Conservation (phyloP, 139 green algal genomes). For the Eudorina sp. region DNA sequence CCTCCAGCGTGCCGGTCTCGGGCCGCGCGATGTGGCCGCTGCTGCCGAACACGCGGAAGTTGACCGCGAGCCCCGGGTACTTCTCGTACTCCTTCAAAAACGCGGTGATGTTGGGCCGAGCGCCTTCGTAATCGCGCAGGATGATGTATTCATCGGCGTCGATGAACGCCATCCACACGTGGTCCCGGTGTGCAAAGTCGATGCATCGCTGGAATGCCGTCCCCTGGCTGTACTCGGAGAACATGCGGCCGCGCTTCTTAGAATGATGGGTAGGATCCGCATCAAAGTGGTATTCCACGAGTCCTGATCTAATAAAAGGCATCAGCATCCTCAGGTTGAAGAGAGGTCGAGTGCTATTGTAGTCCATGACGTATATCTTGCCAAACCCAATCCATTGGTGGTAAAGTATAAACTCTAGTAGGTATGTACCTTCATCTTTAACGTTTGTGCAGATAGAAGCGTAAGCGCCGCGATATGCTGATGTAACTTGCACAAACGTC, state of each 20-base stretch:
- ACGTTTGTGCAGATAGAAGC: slow-evolving; percentile 38
- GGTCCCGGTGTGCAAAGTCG: slow-evolving; percentile 36
- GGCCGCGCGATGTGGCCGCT: slow-evolving; percentile 53
- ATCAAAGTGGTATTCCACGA: slow-evolving; percentile 46
- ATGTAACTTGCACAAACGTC: background rate
- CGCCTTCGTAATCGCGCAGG: background rate
- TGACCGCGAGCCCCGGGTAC: slow-evolving; percentile 61
- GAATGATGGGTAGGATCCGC: slow-evolving; percentile 27
- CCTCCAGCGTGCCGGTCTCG: slow-evolving; percentile 38
- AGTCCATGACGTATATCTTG: slow-evolving; percentile 49
- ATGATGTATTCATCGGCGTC: slow-evolving; percentile 72
- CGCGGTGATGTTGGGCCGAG: slow-evolving; percentile 41
- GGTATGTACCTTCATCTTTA: slow-evolving; percentile 36
- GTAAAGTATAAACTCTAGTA: slow-evolving; percentile 45
- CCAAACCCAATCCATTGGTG: slow-evolving; percentile 41
- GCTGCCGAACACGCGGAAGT: slow-evolving; percentile 65
- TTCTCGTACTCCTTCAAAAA: slow-evolving; percentile 60
- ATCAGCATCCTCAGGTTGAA: slow-evolving; percentile 25
- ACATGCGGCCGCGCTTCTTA: background rate
- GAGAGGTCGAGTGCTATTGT: slow-evolving; percentile 1
- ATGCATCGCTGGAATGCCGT: slow-evolving; percentile 46
- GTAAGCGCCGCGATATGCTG: slow-evolving; percentile 2
- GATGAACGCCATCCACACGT: slow-evolving; percentile 70
- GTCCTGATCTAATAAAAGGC: slow-evolving; percentile 1
- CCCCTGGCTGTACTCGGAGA: slow-evolving; percentile 36